phyloP scores from a whole-genome alignment of 345 rosid species.

The Citrus inodora region DNA sequence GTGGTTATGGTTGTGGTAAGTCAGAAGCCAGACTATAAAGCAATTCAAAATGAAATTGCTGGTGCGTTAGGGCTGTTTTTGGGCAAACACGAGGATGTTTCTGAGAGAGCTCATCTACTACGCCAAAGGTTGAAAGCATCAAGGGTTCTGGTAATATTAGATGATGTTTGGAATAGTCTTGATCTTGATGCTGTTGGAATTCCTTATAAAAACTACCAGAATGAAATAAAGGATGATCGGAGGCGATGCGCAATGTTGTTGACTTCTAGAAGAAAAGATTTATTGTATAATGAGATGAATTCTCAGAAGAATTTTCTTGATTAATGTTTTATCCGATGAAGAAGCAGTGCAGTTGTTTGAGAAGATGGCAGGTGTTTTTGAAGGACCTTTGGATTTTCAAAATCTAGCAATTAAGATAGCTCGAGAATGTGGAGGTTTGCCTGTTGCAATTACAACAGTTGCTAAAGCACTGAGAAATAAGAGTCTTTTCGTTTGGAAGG shows the following conservation, averaged over 20 bases:
- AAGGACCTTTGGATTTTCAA: background rate
- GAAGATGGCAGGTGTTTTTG: background rate
- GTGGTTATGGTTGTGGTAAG: conserved; percentile 9
- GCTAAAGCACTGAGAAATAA: background rate
- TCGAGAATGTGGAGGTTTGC: conserved; percentile 14
- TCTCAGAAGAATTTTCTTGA: background rate
- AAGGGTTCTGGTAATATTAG: background rate
- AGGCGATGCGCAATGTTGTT: conserved; percentile 22
- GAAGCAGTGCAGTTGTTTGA: conserved; percentile 16
- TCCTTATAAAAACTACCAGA: background rate
- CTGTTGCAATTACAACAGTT: background rate
- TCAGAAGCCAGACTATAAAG: background rate
- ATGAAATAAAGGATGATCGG: background rate
- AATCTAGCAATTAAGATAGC: background rate
- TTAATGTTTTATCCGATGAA: background rate
- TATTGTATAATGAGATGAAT: conserved; percentile 16
- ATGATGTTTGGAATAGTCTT: background rate
- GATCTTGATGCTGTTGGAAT: conserved; percentile 1
- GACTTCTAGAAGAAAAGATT: conserved; percentile 8
- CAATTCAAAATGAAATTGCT: conserved; percentile 13
- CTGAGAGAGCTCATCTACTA: background rate
- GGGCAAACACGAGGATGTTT: background rate
- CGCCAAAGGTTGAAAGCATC: background rate
- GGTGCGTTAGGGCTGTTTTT: background rate
- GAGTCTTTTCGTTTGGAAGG: background rate